Evolutionary conservation across 2,329 filamentous ascomycete genomes (phyloP).

Genomic region (Blastomyces parvus): DNA sequence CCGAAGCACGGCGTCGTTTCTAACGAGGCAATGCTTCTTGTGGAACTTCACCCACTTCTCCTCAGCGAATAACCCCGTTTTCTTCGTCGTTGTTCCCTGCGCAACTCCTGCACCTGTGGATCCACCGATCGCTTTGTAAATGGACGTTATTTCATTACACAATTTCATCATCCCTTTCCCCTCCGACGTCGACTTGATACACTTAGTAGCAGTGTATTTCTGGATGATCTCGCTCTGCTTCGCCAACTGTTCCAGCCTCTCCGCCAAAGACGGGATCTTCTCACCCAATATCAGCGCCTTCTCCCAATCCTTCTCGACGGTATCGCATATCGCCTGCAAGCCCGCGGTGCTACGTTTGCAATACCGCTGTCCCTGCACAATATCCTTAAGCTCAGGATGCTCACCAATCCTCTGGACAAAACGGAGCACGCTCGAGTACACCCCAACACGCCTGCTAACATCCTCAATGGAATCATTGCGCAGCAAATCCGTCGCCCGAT

Average conservation of each 20-base stretch:
- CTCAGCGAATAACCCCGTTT: neutral
- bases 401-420: conserved; percentile 32
- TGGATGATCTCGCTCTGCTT: conserved; percentile 28
- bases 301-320: neutral
- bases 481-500: conserved; percentile 31
- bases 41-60: conserved; percentile 26
- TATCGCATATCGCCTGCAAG: conserved; percentile 30
- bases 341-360: conserved; percentile 28
- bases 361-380: conserved; percentile 29
- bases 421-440: conserved; percentile 34
- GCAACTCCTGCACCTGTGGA: neutral
- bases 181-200: conserved; percentile 19
- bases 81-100: conserved; percentile 12
- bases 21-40: conserved; percentile 26
- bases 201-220: conserved; percentile 13
- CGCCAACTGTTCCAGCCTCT: conserved; percentile 23
- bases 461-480: conserved; percentile 36
- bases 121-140: conserved; percentile 21
- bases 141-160: conserved; percentile 24
- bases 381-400: conserved; percentile 24
- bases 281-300: conserved; percentile 11
- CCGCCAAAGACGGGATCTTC: conserved; percentile 10
- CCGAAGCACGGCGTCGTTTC: conserved; percentile 31
- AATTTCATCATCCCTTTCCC: conserved; percentile 27
- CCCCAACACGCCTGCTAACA: conserved; percentile 21